phyloP scores from a whole-genome alignment of 1,284 basidiomycete genomes.

The Ustilago crameri region DNA sequence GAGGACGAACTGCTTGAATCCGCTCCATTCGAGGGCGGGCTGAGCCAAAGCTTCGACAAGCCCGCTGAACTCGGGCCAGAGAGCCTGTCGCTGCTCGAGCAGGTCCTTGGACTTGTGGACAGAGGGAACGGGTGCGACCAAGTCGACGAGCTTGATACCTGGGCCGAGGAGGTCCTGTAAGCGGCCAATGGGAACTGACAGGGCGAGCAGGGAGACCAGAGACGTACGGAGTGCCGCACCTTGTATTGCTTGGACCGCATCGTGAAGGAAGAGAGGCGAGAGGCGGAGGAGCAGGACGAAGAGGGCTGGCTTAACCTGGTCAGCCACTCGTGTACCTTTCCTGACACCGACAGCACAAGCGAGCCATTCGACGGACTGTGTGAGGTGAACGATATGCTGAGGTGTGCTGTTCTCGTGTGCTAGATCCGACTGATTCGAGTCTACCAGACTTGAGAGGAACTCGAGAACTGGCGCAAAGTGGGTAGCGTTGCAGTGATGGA shows the following conservation, averaged over 20 bases:
- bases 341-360: constrained; percentile 55
- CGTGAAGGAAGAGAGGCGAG: constrained; percentile 32
- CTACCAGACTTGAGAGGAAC: constrained; percentile 41
- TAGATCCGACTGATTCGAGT: constrained; percentile 20
- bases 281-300: constrained; percentile 51
- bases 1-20: constrained; percentile 62
- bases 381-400: constrained; percentile 23
- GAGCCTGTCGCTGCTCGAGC: constrained; percentile 26
- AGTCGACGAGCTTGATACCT: constrained; percentile 57
- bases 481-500: constrained; percentile 54
- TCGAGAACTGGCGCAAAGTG: constrained; percentile 55
- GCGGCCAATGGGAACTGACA: constrained; percentile 58
- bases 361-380: constrained; percentile 55
- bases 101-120: constrained; percentile 20
- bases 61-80: constrained; percentile 57
- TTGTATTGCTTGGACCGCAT: constrained; percentile 13
- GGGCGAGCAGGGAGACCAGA: constrained; percentile 48
- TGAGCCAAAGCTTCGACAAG: constrained; percentile 56
- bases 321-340: constrained; percentile 61
- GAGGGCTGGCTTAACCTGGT: constrained; percentile 46
- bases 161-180: constrained; percentile 64
- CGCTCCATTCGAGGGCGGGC: constrained; percentile 50
- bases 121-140: constrained; percentile 31
- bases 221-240: constrained; percentile 33
- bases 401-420: not conserved